Conservation (phyloP, 768 basidiomycete species). For the Imleria badia region DNA sequence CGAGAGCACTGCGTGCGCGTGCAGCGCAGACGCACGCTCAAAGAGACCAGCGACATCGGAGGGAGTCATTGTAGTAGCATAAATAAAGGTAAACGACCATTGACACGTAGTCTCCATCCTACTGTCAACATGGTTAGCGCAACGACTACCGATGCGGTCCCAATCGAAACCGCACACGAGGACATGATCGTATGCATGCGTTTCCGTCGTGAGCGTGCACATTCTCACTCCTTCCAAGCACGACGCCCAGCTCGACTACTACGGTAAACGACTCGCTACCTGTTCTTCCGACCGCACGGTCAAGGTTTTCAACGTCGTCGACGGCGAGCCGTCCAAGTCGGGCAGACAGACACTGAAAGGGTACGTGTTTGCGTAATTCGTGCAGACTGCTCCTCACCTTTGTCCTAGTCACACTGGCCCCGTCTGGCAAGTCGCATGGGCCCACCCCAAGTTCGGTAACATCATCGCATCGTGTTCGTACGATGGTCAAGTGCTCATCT, state of each 20-base stretch:
- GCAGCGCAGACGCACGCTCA: conserved; percentile 47
- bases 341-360: conserved; percentile 78
- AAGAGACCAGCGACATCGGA: conserved; percentile 27
- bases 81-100: too few relatives aligned
- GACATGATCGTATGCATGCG: conserved; percentile 84
- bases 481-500: conserved; percentile 96
- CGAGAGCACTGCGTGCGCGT: conserved; percentile 41
- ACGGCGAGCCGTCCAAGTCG: conserved; percentile 74
- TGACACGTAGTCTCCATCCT: too few relatives aligned
- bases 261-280: conserved; percentile 94
- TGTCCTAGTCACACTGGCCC: conserved; percentile 86
- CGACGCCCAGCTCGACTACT: conserved; percentile 98
- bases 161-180: conserved; percentile 94
- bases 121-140: conserved; percentile 35
- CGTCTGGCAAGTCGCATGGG: conserved; percentile 99
- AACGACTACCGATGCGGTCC: conserved; percentile 65
- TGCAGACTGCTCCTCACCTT: not conserved
- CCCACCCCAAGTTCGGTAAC: conserved; percentile 94
- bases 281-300: conserved; percentile 96
- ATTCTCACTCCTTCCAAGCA: conserved; percentile 53
- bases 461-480: conserved; percentile 99
- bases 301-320: conserved; percentile 91
- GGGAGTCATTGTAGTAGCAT: too few relatives aligned
- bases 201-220: not conserved
- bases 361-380: conserved; percentile 38